Conservation (phyloP, 306 rosid species). For the Ammopiptanthus mongolicus region DNA sequence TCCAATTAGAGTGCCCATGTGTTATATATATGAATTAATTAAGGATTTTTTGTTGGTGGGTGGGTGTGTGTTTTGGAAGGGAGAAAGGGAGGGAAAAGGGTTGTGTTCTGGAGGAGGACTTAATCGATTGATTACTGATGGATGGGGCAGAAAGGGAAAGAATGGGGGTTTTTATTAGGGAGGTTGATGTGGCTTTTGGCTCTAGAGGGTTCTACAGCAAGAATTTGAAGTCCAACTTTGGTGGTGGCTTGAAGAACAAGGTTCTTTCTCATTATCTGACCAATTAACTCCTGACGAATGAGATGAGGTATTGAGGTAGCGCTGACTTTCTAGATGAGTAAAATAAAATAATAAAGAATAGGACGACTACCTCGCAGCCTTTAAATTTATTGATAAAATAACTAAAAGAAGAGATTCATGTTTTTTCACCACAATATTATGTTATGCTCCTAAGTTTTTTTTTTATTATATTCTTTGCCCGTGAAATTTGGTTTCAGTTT, state of each 20-base stretch:
- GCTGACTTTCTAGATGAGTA: conserved; percentile 25
- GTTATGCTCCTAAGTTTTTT: neutral
- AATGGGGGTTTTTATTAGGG: neutral
- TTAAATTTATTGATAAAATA: too few relatives aligned
- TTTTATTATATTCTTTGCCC: neutral
- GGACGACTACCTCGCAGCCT: neutral
- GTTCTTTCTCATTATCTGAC: neutral
- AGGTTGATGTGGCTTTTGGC: neutral
- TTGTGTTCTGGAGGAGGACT: neutral
- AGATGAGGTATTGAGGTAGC: neutral
- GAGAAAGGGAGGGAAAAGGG: neutral
- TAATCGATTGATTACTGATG: neutral
- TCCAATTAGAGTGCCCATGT: conserved; percentile 74
- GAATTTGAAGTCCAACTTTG: neutral
- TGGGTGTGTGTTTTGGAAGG: neutral
- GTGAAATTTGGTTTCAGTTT: neutral
- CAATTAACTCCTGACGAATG: conserved; percentile 11
- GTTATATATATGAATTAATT: neutral
- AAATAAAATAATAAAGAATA: too few relatives aligned
- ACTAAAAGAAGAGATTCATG: too few relatives aligned
- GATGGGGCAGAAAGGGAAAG: neutral
- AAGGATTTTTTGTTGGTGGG: neutral
- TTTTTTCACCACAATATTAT: too few relatives aligned
- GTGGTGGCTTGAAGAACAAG: conserved; percentile 15
- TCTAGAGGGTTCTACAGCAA: neutral